Base-by-base conservation (phyloP, 1,284 basidiomycete species). In the Phellopilus nigrolimitatus region DNA sequence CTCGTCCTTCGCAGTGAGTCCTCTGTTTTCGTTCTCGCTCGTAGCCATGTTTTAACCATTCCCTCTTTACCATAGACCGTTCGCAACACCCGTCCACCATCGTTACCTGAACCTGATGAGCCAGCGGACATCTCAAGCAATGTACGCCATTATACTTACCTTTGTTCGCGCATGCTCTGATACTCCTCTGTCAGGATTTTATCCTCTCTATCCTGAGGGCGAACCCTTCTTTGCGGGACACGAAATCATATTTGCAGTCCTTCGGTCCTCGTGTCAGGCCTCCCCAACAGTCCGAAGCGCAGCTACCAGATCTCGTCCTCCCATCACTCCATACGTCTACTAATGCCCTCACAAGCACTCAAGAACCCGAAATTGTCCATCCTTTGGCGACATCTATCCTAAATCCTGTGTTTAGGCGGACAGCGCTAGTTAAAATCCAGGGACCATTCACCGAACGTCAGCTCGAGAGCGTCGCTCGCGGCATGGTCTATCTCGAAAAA, bases 361-460 rank as follows among this genome's bases (percentile, higher is more conserved):
- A 55, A 21, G 52, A 62, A 30, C 61, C 59, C 34, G 56, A 56
- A 30, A 62, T n/a, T 51, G 61, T 55, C 49, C 55, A 56, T 47
- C 57, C 45, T 62, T 74, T 94, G 55, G 76, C 93, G 52, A 78
- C 84, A 9, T 87, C 87, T n/a, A 87, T 97, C 51, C 74, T 97
- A 21, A 79, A 93, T 63, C 92, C 92, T 3, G 80, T 91, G 44
- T 76, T 82, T 59, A 76, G 82, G 38, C 86, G 90, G 52, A 93
- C 92, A 1, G 94, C 94, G 1, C 81, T 99, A 7, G 95, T 99
- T 64, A 99, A 99, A 68, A 75, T 99, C 10, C 97, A 99, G 68
- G 93, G 95, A 2, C 97, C 97, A 0, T 99, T 99, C 67, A 91
- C 84, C n/a, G 88, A 97, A 67, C 78, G 85, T 9, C 97, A 99